phyloP scores from a whole-genome alignment of 1,284 basidiomycete genomes.

The Trichosporon sp. region DNA sequence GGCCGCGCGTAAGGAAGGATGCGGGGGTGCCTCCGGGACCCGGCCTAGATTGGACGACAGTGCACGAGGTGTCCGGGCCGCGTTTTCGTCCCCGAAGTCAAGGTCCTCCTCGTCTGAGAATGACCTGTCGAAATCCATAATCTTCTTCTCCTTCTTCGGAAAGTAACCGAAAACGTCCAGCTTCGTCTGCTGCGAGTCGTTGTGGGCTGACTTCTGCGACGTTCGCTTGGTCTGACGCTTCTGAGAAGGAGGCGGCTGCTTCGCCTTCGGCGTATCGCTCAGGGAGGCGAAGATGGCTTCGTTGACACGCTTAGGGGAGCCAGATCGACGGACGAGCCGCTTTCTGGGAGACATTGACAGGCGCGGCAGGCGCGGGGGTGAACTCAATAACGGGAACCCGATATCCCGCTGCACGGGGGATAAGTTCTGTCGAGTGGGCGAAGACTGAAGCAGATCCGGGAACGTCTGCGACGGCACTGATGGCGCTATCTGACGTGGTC shows the following conservation, averaged over 20 bases:
- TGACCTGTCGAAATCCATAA: conserved; percentile 33
- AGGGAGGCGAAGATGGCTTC: neutral
- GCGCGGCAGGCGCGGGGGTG: conserved; percentile 17
- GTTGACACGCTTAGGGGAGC: neutral
- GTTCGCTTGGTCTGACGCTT: conserved; percentile 25
- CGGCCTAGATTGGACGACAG: neutral
- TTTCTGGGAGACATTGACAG: neutral
- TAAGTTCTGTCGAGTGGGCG: neutral
- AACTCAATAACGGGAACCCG: neutral
- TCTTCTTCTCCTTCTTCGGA: neutral
- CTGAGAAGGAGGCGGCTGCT: conserved; percentile 2
- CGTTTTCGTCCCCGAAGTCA: conserved; percentile 33
- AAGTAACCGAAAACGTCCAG: conserved; percentile 48
- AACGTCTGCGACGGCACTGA: conserved; percentile 36
- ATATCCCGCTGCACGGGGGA: neutral
- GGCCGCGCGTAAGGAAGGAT: conserved; percentile 43
- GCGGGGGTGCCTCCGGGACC: conserved; percentile 45
- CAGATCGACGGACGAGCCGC: neutral
- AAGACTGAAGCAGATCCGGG: conserved; percentile 32
- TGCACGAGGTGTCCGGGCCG: neutral
- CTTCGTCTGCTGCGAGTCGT: conserved; percentile 35
- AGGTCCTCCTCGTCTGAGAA: conserved; percentile 49
- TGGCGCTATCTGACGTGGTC: conserved; percentile 32
- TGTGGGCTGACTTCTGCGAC: neutral
- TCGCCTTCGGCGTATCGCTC: neutral